These are phyloP conservation scores for Pleurotus salmoneostramineus DNA, from an alignment of 768 basidiomycete genomes.

Conservation along the genomic window DNA sequence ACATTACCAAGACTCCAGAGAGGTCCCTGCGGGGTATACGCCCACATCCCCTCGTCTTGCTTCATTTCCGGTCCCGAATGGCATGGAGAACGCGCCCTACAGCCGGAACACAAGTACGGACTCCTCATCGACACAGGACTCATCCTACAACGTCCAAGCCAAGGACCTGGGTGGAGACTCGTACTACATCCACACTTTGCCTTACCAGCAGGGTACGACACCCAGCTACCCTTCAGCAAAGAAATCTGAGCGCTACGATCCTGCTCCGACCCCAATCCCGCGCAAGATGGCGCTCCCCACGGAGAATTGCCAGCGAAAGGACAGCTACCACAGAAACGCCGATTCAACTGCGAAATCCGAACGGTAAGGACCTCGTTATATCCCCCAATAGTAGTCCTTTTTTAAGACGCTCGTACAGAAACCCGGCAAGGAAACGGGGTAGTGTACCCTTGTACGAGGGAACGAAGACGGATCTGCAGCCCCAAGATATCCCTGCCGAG, in stretches of 20 bases:
- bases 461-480: slow-evolving; percentile 15
- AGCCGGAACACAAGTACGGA: not conserved
- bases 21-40: slow-evolving; percentile 9
- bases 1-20: slow-evolving; percentile 15
- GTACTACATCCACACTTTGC: not conserved
- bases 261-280: slow-evolving; percentile 3
- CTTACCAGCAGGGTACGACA: not conserved
- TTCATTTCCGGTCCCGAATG: not conserved
- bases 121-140: slow-evolving; percentile 6
- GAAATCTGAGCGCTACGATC: slow-evolving; percentile 7
- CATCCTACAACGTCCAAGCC: not conserved
- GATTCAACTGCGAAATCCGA: not conserved
- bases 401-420: not conserved
- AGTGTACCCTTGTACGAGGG: slow-evolving; percentile 10
- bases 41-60: slow-evolving; percentile 7
- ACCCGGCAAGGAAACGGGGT: not conserved
- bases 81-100: not conserved
- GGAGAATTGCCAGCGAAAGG: not conserved
- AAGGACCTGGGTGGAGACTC: slow-evolving; percentile 2
- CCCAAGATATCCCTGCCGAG: slow-evolving; percentile 44
- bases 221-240: not conserved
- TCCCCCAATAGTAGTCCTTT: not conserved
- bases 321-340: not conserved
- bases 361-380: not conserved
- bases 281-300: not conserved